A percentile compares a stretch with the other conserved stretches of the same genome.
These are phyloP conservation scores for Rhytidiadelphus loreus DNA, from an alignment of 225 moss, liverwort and hornwort species.

Conservation along the genomic window DNA sequence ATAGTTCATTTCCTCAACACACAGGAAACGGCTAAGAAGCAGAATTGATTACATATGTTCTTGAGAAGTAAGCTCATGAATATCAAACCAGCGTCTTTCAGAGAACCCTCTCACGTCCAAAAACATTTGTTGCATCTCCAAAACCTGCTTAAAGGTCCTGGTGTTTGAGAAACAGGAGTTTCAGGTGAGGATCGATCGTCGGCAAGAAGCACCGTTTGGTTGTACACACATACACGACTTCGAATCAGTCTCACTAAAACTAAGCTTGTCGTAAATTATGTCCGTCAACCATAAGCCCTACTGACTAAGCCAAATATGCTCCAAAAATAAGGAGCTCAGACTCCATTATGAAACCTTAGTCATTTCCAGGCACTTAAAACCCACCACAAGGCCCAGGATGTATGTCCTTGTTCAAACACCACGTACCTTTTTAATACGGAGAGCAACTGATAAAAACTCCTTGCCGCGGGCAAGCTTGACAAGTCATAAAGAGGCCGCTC, in stretches of 20 bases:
- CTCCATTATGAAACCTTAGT: neutral
- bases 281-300: neutral
- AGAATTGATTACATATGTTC: constrained; percentile 37
- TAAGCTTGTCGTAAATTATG: neutral
- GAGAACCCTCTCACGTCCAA: constrained; percentile 38
- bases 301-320: neutral
- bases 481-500: constrained; percentile 6
- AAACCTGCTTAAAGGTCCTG: constrained; percentile 39
- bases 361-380: neutral
- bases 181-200: constrained; percentile 15
- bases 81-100: constrained; percentile 49
- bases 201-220: constrained; percentile 4
- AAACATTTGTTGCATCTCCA: constrained; percentile 50
- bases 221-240: constrained; percentile 11
- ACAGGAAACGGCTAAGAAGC: constrained; percentile 26
- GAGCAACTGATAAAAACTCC: constrained; percentile 1
- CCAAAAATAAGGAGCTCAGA: neutral
- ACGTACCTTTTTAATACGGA: constrained; percentile 25
- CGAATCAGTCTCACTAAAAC: neutral
- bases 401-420: neutral
- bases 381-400: neutral
- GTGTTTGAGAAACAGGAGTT: constrained; percentile 22
- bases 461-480: constrained; percentile 4
- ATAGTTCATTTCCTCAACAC: constrained; percentile 1
- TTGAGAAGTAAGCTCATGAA: constrained; percentile 45